Conservation (phyloP, 2,329 filamentous ascomycete genomes). For the Canariomyces notabilis region DNA sequence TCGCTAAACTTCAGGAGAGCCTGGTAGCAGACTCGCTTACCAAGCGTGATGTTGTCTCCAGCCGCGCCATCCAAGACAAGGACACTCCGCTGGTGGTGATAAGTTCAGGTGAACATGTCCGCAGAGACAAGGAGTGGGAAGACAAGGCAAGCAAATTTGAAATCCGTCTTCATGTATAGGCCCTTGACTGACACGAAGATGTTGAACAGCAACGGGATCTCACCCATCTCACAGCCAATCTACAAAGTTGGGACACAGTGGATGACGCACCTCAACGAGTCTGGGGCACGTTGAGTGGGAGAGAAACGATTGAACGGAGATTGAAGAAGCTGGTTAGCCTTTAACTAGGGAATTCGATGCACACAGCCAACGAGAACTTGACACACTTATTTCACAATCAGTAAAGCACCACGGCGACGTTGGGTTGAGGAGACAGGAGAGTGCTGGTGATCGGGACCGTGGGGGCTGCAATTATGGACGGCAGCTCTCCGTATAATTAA, state of each 20-base stretch:
- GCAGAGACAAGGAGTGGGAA: conserved; percentile 68
- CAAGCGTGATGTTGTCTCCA: conserved; percentile 73
- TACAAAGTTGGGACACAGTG: conserved; percentile 82
- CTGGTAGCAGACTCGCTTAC: conserved; percentile 81
- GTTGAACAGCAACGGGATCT: conserved; percentile 66
- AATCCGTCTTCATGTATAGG: too few species aligned
- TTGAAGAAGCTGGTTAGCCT: conserved; percentile 54
- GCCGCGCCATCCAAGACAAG: conserved; percentile 71
- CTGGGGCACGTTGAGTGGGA: conserved; percentile 71
- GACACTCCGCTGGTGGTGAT: conserved; percentile 74
- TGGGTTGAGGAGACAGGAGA: neutral
- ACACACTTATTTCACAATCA: too few species aligned
- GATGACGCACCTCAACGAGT: conserved; percentile 79
- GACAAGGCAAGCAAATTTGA: conserved; percentile 47
- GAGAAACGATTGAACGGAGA: conserved; percentile 71
- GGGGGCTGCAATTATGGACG: too few species aligned
- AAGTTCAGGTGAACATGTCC: conserved; percentile 70
- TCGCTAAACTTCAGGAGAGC: conserved; percentile 87
- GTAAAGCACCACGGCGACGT: neutral
- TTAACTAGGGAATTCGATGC: neutral
- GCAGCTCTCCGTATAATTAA: neutral
- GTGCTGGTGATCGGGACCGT: neutral
- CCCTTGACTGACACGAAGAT: conserved; percentile 4
- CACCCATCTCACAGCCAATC: conserved; percentile 70
- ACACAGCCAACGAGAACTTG: too few species aligned